Evolutionary conservation across 192 early-diverging fungal genomes (phyloP).

Genomic region (Podila horticola): DNA sequence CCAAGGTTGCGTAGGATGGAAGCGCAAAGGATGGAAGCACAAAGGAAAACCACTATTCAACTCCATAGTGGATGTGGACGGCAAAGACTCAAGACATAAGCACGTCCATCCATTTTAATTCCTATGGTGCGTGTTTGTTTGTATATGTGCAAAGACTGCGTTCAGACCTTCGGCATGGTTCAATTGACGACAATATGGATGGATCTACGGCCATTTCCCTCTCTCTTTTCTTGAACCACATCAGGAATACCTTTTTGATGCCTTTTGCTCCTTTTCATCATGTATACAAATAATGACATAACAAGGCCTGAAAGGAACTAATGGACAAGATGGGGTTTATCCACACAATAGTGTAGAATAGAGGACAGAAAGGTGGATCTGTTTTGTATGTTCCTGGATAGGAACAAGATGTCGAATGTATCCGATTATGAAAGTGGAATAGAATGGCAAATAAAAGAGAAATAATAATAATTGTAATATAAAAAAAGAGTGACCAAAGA

Average conservation of each 20-base stretch:
- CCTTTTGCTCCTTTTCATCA: not conserved
- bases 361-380: no score
- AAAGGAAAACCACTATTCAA: no score
- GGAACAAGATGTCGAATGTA: not conserved
- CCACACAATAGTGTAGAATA: not conserved
- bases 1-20: no score
- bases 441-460: not conserved
- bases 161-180: no score
- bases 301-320: not conserved
- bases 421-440: not conserved
- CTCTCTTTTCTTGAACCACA: slow-evolving; percentile 1
- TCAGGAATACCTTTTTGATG: not conserved
- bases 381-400: not conserved
- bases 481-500: not conserved
- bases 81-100: no score
- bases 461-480: not conserved
- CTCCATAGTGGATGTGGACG: no score
- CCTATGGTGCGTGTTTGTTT: not conserved
- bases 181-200: no score
- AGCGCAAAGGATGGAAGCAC: no score
- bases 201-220: not conserved
- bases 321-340: not conserved
- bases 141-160: not conserved
- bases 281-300: not conserved
- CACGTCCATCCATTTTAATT: not conserved